These are phyloP conservation scores for Niveomyces coronatus DNA, from an alignment of 2,329 filamentous ascomycete species.

Conservation along the genomic window DNA sequence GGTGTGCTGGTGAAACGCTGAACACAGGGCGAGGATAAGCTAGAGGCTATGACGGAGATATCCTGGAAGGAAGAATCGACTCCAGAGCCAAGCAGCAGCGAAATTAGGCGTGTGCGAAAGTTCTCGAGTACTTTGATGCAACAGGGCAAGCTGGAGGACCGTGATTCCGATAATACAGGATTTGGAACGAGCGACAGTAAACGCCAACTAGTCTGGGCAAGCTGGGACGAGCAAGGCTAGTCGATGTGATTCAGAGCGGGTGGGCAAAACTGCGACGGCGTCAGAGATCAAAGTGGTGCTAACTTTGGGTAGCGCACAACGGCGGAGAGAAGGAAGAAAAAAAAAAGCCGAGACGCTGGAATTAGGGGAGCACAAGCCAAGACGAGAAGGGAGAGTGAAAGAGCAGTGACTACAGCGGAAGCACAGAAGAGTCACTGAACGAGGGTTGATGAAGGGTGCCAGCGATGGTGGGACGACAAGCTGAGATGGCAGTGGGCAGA, in stretches of 20 bases:
- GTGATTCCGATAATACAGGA: conserved; percentile 6
- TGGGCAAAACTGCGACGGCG: conserved; percentile 9
- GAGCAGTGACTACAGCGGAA: background rate
- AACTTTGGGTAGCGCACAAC: conserved; percentile 7
- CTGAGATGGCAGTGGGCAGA: conserved; percentile 3
- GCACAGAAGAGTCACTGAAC: background rate
- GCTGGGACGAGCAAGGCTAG: conserved; percentile 9
- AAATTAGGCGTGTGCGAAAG: background rate
- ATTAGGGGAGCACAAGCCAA: background rate
- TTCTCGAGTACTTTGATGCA: background rate
- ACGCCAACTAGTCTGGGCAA: conserved; percentile 2
- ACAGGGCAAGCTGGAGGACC: conserved; percentile 5
- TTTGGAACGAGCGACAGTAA: conserved; percentile 9
- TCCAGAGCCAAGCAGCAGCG: no score
- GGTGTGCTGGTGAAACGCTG: conserved; percentile 5
- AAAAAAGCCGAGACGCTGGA: background rate
- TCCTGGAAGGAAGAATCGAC: no score
- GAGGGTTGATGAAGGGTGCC: conserved; percentile 3
- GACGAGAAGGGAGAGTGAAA: background rate
- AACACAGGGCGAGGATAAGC: background rate
- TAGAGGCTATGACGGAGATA: no score
- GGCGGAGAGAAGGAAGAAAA: conserved; percentile 5
- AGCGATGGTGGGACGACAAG: conserved; percentile 11
- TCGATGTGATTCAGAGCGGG: conserved; percentile 6
- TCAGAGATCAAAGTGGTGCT: conserved; percentile 9